Conservation (phyloP, 2,329 filamentous ascomycete genomes). For the Raffaelea ambrosiae region DNA sequence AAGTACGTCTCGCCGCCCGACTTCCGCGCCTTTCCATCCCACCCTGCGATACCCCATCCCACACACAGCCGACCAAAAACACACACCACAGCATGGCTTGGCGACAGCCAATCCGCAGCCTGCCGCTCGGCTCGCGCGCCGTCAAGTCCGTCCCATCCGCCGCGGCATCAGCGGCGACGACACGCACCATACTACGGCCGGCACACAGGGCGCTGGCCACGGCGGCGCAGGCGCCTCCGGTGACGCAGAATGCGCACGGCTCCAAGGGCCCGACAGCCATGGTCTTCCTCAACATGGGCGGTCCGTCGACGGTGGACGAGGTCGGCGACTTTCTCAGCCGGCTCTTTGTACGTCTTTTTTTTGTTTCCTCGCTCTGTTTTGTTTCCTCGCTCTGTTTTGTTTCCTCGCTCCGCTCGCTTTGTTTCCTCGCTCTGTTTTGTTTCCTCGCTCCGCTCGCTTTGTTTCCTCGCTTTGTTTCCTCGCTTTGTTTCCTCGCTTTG, state of each 20-base stretch:
- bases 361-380: background rate
- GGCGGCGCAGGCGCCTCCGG: constrained; percentile 52
- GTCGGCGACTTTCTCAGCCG: constrained; percentile 84
- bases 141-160: background rate
- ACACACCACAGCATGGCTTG: constrained; percentile 28
- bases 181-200: constrained; percentile 20
- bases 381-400: constrained; percentile 4
- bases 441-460: too few species aligned
- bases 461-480: background rate
- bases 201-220: constrained; percentile 44
- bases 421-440: constrained; percentile 59
- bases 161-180: background rate
- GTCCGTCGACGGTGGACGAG: constrained; percentile 79
- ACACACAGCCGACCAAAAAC: background rate
- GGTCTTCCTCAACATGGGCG: constrained; percentile 99
- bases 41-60: background rate
- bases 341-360: constrained; percentile 63
- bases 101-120: constrained; percentile 21
- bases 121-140: constrained; percentile 5
- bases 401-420: too few species aligned
- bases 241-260: constrained; percentile 66
- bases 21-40: background rate
- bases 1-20: background rate
- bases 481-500: constrained; percentile 1
- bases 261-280: constrained; percentile 83